Percentiles rank a stretch among this genome's conserved stretches.
phyloP scores from a whole-genome alignment of 805 yeast species.

The Vanderwaltozyma verrucispora region DNA sequence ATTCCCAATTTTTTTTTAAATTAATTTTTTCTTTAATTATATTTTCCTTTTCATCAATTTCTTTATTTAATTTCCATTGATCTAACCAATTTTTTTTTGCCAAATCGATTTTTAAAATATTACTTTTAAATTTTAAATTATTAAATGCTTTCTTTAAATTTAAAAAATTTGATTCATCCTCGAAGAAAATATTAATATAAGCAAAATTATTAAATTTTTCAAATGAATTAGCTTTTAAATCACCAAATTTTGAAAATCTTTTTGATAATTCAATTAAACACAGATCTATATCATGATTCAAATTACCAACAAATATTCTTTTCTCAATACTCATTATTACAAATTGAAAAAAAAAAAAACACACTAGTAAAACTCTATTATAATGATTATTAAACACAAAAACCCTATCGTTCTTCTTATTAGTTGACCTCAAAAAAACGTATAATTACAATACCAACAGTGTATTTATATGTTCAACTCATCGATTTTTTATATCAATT shows the following conservation, averaged over 20 bases:
- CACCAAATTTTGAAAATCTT: conserved; percentile 59
- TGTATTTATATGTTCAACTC: no score
- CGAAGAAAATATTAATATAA: conserved; percentile 49
- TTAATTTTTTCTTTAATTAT: conserved; percentile 25
- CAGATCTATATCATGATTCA: conserved; percentile 15
- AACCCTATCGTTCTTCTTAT: no score
- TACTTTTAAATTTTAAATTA: conserved; percentile 69
- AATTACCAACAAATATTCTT: conserved; percentile 26
- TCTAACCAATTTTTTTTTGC: conserved; percentile 51
- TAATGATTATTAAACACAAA: no score
- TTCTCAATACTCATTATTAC: conserved; percentile 10
- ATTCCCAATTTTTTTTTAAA: conserved; percentile 31
- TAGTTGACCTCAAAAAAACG: no score
- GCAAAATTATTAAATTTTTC: conserved; percentile 55
- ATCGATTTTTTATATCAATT: background rate
- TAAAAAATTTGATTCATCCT: conserved; percentile 30
- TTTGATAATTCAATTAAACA: conserved; percentile 34
- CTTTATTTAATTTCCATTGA: conserved; percentile 37
- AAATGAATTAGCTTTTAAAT: conserved; percentile 33
- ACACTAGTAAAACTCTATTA: no score
- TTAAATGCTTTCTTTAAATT: conserved; percentile 49
- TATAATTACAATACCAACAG: no score
- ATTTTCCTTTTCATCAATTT: conserved; percentile 30
- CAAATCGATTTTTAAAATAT: conserved; percentile 44
- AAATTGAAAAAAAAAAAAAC: no score